These are phyloP conservation scores for Eustoma russellianum DNA, from an alignment of 257 asterid genomes.

Conservation along the genomic window DNA sequence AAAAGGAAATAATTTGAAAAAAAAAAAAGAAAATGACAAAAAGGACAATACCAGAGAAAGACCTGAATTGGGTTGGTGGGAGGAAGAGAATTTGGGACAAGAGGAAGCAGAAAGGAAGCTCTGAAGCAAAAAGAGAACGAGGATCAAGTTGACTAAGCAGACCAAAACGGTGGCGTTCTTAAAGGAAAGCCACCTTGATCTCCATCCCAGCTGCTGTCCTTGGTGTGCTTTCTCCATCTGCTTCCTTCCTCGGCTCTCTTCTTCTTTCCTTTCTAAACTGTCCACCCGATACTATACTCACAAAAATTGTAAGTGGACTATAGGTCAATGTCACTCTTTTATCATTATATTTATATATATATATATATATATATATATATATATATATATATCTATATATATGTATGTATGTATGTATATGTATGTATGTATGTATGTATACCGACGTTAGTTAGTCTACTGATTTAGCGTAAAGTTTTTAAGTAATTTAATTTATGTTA, in stretches of 20 bases:
- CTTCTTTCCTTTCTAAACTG: not conserved
- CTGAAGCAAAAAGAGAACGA: slow-evolving; percentile 57
- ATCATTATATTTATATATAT: too few relatives aligned
- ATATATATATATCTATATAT: too few relatives aligned
- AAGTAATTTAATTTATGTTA: too few relatives aligned
- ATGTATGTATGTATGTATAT: too few relatives aligned
- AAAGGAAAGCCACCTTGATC: slow-evolving; percentile 51
- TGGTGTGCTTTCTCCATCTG: slow-evolving; percentile 59
- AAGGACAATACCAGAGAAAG: not conserved
- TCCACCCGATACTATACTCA: not conserved
- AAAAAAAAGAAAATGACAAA: not conserved
- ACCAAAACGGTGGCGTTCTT: slow-evolving; percentile 71
- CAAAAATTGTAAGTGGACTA: too few relatives aligned
- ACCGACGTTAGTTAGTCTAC: too few relatives aligned
- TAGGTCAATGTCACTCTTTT: too few relatives aligned
- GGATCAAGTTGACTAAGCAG: slow-evolving; percentile 55
- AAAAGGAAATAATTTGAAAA: not conserved
- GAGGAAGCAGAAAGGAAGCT: slow-evolving; percentile 39
- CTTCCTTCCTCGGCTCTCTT: not conserved
- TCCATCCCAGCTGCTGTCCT: slow-evolving; percentile 33
- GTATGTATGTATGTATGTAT: too few relatives aligned
- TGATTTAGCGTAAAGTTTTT: too few relatives aligned
- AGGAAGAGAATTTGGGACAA: slow-evolving; percentile 11
- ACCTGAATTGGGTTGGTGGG: slow-evolving; percentile 47
- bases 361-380: too few relatives aligned